These are phyloP conservation scores for Nakaseomyces uthaithaninus DNA, from an alignment of 1,139 yeast genomes.

Conservation along the genomic window DNA sequence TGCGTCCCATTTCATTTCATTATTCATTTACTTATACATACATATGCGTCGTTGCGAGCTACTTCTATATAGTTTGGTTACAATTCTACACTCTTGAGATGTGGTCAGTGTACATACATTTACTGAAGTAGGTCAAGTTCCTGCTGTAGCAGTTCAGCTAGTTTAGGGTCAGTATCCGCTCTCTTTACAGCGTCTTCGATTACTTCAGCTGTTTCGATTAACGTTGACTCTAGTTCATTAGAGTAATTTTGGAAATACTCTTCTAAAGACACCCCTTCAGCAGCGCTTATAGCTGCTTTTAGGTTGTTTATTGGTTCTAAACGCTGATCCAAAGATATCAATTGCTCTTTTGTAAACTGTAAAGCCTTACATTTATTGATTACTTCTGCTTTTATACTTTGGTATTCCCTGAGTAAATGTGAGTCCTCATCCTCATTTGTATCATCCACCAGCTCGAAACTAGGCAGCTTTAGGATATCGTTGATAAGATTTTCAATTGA, in stretches of 20 bases:
- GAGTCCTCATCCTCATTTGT: constrained; percentile 9
- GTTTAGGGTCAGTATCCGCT: constrained; percentile 9
- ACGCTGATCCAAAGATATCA: constrained; percentile 10
- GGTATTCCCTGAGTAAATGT: constrained; percentile 19
- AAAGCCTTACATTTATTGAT: constrained; percentile 18
- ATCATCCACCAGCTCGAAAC: constrained; percentile 11
- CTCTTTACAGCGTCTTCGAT: constrained; percentile 18
- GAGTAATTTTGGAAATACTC: constrained; percentile 16
- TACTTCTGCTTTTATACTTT: constrained; percentile 16
- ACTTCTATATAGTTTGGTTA: too few species aligned
- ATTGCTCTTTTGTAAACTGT: constrained; percentile 11
- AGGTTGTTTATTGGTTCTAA: constrained; percentile 11
- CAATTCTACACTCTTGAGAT: too few species aligned
- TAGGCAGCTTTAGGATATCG: constrained; percentile 22
- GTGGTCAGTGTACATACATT: too few species aligned
- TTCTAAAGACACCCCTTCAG: constrained; percentile 4
- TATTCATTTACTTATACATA: too few species aligned
- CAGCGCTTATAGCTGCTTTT: constrained; percentile 6
- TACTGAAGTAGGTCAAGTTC: constrained; percentile 6
- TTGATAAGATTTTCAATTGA: constrained; percentile 17
- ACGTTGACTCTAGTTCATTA: constrained; percentile 10
- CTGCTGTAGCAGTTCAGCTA: constrained; percentile 2
- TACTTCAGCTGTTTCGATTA: constrained; percentile 16
- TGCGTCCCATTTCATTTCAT: too few species aligned
- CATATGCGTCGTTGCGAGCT: too few species aligned